These are phyloP conservation scores for Globisporangium echinulatum DNA, from an alignment of 352 stramenopile genomes.

Conservation along the genomic window DNA sequence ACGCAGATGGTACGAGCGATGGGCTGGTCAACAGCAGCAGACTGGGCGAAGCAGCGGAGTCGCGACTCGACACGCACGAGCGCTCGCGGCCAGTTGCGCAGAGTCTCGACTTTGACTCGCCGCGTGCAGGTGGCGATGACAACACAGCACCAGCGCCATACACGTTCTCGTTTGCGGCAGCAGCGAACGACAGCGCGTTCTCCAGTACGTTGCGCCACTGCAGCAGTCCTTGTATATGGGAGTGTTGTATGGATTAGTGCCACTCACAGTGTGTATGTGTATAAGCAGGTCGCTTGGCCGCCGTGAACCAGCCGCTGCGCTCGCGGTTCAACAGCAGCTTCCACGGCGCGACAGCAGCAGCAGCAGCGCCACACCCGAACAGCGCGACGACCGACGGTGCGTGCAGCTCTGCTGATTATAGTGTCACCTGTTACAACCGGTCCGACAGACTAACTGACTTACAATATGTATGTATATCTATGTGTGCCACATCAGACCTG, in stretches of 20 bases:
- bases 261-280: not conserved
- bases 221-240: no score
- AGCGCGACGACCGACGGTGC: slow-evolving; percentile 34
- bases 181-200: slow-evolving; percentile 3
- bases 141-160: no score
- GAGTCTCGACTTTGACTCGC: no score
- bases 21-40: no score
- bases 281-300: slow-evolving; percentile 25
- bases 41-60: no score
- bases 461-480: not conserved
- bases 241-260: no score
- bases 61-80: no score
- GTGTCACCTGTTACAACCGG: not conserved
- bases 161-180: not conserved
- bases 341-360: slow-evolving; percentile 14
- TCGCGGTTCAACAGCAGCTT: slow-evolving; percentile 50
- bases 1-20: no score
- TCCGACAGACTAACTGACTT: not conserved
- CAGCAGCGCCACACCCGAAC: slow-evolving; percentile 7
- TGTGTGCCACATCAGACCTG: slow-evolving; percentile 20
- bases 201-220: slow-evolving; percentile 2
- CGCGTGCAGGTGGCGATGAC: no score
- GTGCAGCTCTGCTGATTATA: no score
- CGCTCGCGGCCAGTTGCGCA: no score
- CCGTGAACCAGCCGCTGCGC: slow-evolving; percentile 35